phyloP scores from a whole-genome alignment of 2,329 filamentous ascomycete species.

The Phialocephala sp. region DNA sequence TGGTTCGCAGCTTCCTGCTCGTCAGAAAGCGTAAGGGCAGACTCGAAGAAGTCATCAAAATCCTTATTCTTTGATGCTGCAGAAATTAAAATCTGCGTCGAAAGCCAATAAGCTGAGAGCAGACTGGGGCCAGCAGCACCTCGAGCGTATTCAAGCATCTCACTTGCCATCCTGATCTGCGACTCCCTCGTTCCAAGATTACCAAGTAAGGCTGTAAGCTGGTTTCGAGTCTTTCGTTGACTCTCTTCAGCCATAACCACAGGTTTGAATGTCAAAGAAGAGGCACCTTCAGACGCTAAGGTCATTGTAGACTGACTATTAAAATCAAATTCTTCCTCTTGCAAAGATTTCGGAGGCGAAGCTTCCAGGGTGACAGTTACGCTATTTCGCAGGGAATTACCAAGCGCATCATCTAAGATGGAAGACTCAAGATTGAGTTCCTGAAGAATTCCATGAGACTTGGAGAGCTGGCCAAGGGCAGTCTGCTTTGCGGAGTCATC shows the following conservation, averaged over 20 bases:
- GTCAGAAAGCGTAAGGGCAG: conserved; percentile 49
- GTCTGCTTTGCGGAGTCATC: conserved; percentile 79
- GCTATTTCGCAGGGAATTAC: conserved; percentile 75
- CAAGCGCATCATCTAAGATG: conserved; percentile 70
- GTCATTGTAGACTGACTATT: conserved; percentile 41
- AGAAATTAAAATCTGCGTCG: conserved; percentile 72
- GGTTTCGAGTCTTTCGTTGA: conserved; percentile 64
- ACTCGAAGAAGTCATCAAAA: conserved; percentile 70
- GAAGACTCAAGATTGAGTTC: conserved; percentile 67
- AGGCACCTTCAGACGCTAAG: conserved; percentile 32
- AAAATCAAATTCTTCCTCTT: conserved; percentile 40
- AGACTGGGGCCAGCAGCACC: conserved; percentile 62
- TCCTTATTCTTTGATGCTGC: conserved; percentile 57
- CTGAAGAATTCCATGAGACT: conserved; percentile 70
- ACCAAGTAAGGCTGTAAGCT: conserved; percentile 63
- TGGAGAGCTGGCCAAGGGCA: conserved; percentile 77
- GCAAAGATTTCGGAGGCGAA: conserved; percentile 24
- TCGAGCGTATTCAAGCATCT: conserved; percentile 68
- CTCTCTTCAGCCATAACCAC: conserved; percentile 69
- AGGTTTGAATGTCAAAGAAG: conserved; percentile 56
- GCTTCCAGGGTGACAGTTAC: conserved; percentile 51
- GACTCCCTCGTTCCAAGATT: conserved; percentile 62
- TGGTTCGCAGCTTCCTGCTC: conserved; percentile 57
- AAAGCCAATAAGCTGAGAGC: conserved; percentile 80
- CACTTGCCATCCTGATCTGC: conserved; percentile 64